A percentile compares a stretch with the other conserved stretches of the same genome.
Conservation (phyloP, 129 eudicot species). For the Ambrosia trifida region DNA sequence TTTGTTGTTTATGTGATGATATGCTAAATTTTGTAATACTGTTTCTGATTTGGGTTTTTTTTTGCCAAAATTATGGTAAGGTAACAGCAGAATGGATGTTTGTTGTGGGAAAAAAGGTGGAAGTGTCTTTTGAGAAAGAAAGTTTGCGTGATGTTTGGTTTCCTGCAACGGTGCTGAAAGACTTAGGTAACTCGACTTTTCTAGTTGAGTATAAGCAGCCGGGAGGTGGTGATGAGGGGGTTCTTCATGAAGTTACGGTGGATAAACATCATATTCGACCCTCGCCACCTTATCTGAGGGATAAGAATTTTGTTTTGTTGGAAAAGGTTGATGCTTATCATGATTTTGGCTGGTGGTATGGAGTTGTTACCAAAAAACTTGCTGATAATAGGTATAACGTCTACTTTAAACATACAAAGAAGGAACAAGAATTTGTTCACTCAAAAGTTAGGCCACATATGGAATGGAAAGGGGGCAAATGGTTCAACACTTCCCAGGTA, state of each 20-base stretch:
- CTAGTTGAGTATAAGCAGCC: conserved; percentile 53
- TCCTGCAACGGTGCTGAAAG: conserved; percentile 60
- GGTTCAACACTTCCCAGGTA: conserved; percentile 86
- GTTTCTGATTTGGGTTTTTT: conserved; percentile 29
- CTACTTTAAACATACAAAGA: conserved; percentile 52
- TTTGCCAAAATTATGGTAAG: conserved; percentile 40
- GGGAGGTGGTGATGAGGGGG: conserved; percentile 29
- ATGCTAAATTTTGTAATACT: conserved; percentile 2
- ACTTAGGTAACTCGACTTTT: conserved; percentile 40
- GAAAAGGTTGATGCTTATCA: conserved; percentile 77
- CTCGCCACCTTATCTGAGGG: conserved; percentile 64
- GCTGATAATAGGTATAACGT: conserved; percentile 72
- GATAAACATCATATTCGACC: conserved; percentile 68
- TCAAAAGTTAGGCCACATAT: conserved; percentile 66
- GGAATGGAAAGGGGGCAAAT: conserved; percentile 88
- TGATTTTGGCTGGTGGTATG: conserved; percentile 85
- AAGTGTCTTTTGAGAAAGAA: conserved; percentile 58
- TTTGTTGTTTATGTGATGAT: conserved; percentile 2
- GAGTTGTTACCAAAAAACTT: conserved; percentile 67
- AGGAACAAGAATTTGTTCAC: conserved; percentile 48
- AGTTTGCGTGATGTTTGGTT: conserved; percentile 63
- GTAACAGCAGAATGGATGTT: conserved; percentile 65
- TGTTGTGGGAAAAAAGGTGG: conserved; percentile 67
- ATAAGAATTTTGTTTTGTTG: conserved; percentile 54
- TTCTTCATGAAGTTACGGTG: conserved; percentile 42